Conservation (phyloP, 305 asterid genomes). For the Ilex paraguariensis region DNA sequence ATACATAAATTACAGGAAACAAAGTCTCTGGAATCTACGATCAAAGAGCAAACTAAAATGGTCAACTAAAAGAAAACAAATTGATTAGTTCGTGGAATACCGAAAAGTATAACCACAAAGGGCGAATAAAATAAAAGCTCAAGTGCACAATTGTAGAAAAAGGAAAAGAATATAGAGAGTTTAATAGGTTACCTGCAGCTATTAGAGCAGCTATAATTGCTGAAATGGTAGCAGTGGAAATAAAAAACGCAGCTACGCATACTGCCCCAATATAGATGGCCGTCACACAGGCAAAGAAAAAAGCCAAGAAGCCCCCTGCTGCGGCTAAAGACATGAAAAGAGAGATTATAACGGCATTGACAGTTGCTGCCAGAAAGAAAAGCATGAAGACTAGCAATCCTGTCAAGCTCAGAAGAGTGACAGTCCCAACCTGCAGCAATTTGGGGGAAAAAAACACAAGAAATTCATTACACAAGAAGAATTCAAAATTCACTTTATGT, state of each 20-base stretch:
- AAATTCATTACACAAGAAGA: too few species aligned
- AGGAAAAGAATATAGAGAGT: not conserved
- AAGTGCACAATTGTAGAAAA: not conserved
- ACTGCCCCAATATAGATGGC: conserved; percentile 69
- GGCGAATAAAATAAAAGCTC: not conserved
- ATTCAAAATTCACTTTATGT: too few species aligned
- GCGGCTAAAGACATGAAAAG: conserved; percentile 75
- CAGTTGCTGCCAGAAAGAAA: conserved; percentile 66
- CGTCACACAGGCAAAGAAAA: conserved; percentile 61
- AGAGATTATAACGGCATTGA: conserved; percentile 69
- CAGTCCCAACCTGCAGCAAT: conserved; percentile 60
- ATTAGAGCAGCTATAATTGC: conserved; percentile 53
- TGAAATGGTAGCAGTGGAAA: conserved; percentile 48
- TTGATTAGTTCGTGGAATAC: not conserved
- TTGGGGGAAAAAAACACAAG: not conserved
- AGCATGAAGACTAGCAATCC: conserved; percentile 60
- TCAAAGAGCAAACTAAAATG: too few species aligned
- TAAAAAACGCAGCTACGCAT: conserved; percentile 44
- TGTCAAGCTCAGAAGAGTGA: conserved; percentile 52
- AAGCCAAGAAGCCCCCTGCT: conserved; percentile 83
- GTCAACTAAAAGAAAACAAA: not conserved
- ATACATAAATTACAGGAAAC: too few species aligned
- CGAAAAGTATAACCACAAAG: not conserved
- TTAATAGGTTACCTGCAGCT: conserved; percentile 47
- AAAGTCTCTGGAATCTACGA: too few species aligned